A percentile compares a stretch with the other conserved stretches of the same genome.
Conservation (phyloP, 2,329 filamentous ascomycete species). For the Acrocalymma vagum region DNA sequence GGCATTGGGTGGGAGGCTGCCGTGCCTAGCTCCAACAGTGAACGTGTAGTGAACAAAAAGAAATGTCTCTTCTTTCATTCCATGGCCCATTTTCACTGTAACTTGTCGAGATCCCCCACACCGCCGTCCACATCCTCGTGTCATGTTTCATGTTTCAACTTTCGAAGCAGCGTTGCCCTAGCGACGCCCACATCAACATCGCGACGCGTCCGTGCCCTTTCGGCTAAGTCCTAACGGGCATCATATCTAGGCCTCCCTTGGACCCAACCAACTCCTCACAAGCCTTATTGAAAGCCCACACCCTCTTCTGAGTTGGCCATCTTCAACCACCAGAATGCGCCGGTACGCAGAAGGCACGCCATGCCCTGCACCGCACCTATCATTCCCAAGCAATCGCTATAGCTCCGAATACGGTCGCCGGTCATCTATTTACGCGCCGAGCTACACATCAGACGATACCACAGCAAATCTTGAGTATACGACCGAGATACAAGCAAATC, state of each 20-base stretch:
- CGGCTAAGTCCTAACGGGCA: conserved; percentile 15
- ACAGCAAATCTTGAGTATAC: conserved; percentile 50
- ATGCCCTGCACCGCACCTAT: conserved; percentile 42
- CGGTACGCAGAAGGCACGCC: conserved; percentile 46
- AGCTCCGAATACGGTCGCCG: conserved; percentile 28
- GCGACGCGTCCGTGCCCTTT: conserved; percentile 17
- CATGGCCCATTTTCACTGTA: too few species aligned
- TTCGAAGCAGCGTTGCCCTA: too few species aligned
- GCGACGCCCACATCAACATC: conserved; percentile 15
- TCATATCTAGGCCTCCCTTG: neutral
- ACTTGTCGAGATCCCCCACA: too few species aligned
- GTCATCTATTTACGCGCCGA: conserved; percentile 41
- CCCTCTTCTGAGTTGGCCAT: neutral
- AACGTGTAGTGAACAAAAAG: too few species aligned
- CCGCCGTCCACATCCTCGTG: too few species aligned
- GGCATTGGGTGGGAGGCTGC: too few species aligned
- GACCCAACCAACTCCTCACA: conserved; percentile 2
- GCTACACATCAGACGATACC: conserved; percentile 41
- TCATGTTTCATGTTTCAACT: too few species aligned
- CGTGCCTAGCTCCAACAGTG: too few species aligned
- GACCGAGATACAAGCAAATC: conserved; percentile 39
- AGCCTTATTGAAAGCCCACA: conserved; percentile 1
- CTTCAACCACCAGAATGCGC: conserved; percentile 34
- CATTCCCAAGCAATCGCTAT: conserved; percentile 34
- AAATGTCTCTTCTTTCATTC: too few species aligned